A percentile compares a stretch with the other conserved stretches of the same genome.
These are phyloP conservation scores for Gracilariopsis chorda DNA, from an alignment of 23 red algal species.

Conservation along the genomic window DNA sequence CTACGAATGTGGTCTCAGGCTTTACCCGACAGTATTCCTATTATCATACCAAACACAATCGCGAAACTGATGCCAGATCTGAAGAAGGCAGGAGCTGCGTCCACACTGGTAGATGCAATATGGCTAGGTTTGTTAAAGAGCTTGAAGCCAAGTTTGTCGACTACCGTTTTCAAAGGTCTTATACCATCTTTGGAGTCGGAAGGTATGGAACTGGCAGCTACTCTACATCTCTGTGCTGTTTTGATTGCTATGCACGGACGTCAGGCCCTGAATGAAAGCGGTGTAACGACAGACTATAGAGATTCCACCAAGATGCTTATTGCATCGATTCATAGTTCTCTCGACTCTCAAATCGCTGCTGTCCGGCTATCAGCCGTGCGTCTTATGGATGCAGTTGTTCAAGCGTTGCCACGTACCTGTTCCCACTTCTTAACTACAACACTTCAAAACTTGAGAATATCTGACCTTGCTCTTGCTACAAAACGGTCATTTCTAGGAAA, in stretches of 20 bases:
- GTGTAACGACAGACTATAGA: conserved; percentile 41
- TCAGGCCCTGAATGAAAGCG: conserved; percentile 43
- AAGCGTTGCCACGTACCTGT: conserved; percentile 39
- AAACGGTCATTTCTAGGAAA: background rate
- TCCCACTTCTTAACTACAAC: conserved; percentile 37
- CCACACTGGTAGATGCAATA: conserved; percentile 58
- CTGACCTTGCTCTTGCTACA: conserved; percentile 49
- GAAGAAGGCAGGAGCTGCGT: background rate
- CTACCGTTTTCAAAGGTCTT: conserved; percentile 47
- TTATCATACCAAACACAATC: conserved; percentile 28
- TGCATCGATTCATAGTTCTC: conserved; percentile 22
- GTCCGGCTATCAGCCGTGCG: conserved; percentile 23
- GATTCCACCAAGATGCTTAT: conserved; percentile 8
- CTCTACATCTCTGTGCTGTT: conserved; percentile 31
- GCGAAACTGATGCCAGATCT: conserved; percentile 25
- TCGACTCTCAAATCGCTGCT: conserved; percentile 10
- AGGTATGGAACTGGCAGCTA: conserved; percentile 6
- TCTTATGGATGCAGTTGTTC: conserved; percentile 7
- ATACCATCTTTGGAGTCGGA: conserved; percentile 20
- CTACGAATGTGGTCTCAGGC: conserved; percentile 63
- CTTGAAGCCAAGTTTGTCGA: conserved; percentile 43
- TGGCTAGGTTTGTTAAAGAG: conserved; percentile 64
- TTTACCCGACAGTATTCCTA: conserved; percentile 27
- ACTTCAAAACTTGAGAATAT: conserved; percentile 60
- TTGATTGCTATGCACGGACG: conserved; percentile 34